phyloP scores from a whole-genome alignment of 1,139 yeast species.

The Taiozyma sp. region DNA sequence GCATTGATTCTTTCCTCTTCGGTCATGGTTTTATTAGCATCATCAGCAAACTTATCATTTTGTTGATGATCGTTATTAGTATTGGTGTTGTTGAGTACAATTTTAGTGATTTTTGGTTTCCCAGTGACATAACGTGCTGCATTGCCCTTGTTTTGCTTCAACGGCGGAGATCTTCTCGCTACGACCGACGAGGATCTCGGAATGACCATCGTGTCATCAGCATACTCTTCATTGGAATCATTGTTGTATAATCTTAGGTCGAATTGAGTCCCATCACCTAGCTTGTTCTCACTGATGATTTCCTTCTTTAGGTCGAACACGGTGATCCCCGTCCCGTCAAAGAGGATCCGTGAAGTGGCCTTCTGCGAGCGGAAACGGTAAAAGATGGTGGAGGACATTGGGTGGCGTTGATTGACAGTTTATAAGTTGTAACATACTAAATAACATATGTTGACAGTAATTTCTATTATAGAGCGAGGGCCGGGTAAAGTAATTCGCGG shows the following conservation, averaged over 20 bases:
- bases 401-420: background rate
- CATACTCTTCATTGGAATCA: slow-evolving; percentile 78
- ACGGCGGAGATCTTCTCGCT: slow-evolving; percentile 77
- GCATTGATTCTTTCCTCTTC: slow-evolving; percentile 87
- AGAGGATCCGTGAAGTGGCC: slow-evolving; percentile 71
- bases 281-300: slow-evolving; percentile 73
- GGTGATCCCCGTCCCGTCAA: slow-evolving; percentile 95
- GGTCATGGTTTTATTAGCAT: slow-evolving; percentile 39
- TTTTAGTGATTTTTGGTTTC: slow-evolving; percentile 55
- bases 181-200: slow-evolving; percentile 84
- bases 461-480: no score
- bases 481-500: background rate
- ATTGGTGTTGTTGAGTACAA: slow-evolving; percentile 26
- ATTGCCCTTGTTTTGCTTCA: slow-evolving; percentile 55
- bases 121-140: slow-evolving; percentile 85
- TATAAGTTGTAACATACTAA: no score
- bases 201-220: slow-evolving; percentile 77
- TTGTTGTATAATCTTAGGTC: slow-evolving; percentile 73
- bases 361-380: slow-evolving; percentile 86
- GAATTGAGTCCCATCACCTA: slow-evolving; percentile 83
- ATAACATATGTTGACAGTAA: no score
- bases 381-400: slow-evolving; percentile 87
- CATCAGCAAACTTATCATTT: slow-evolving; percentile 19
- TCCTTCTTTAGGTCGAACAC: slow-evolving; percentile 93
- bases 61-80: slow-evolving; percentile 14